These are phyloP conservation scores for Antonospora locustae DNA, from an alignment of 371 early-diverging fungal species.

Conservation along the genomic window DNA sequence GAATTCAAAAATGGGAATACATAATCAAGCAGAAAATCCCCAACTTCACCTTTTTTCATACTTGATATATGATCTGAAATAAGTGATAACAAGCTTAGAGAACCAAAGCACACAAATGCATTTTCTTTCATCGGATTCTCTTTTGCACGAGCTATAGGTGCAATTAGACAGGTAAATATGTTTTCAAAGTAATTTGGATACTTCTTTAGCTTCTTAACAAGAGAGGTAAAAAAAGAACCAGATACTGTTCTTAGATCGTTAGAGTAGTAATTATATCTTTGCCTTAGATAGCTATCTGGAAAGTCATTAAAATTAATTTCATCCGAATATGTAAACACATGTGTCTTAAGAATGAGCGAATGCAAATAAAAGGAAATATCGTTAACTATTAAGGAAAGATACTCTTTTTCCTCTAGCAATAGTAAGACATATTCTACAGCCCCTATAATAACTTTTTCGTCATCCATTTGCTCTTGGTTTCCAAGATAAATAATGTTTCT, in stretches of 20 bases:
- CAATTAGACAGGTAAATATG: conserved; percentile 26
- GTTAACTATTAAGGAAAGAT: conserved; percentile 22
- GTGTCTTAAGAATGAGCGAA: conserved; percentile 39
- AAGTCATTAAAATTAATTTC: conserved; percentile 44
- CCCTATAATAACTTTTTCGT: conserved; percentile 16
- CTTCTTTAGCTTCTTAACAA: conserved; percentile 30
- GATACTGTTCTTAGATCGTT: conserved; percentile 19
- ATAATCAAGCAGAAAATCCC: conserved; percentile 27
- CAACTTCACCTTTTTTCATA: conserved; percentile 20
- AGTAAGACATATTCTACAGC: conserved; percentile 33
- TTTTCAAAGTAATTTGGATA: conserved; percentile 11
- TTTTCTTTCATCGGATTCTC: conserved; percentile 11
- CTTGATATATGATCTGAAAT: conserved; percentile 22
- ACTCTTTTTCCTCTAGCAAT: conserved; percentile 13
- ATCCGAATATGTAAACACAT: conserved; percentile 29
- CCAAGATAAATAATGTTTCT: conserved; percentile 8
- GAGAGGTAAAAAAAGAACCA: conserved; percentile 38
- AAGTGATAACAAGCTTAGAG: conserved; percentile 40
- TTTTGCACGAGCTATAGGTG: conserved; percentile 12
- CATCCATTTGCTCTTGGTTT: neutral
- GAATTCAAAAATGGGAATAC: conserved; percentile 32
- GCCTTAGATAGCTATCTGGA: conserved; percentile 44
- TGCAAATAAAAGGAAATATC: conserved; percentile 25
- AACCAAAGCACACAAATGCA: conserved; percentile 32
- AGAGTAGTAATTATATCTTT: conserved; percentile 41